Base-by-base conservation (phyloP, 805 yeast species). In the Nakazawaea anatomiae region DNA sequence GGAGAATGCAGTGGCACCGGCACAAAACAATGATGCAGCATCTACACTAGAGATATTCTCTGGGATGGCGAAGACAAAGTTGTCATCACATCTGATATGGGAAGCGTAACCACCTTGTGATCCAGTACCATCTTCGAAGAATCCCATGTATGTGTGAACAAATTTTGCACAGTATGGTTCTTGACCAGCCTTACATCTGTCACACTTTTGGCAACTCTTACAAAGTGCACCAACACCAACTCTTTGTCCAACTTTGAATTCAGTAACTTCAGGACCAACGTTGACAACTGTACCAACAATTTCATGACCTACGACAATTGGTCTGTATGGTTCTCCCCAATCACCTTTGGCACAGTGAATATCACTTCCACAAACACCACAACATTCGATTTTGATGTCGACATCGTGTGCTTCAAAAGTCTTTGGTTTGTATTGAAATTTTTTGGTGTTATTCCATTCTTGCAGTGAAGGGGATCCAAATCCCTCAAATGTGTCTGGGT, bases 161-260 rank as follows among this genome's bases (percentile, higher is more conserved):
- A 57, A 53, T 5, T 67, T 54, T 1, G 69, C 66, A 55, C 76
- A 72, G 56, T 69, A 67, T 32, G 58, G 60, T 50, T 83, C 85
- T 61, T 82, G 75, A 57, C 71, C 74, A 39, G 60, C 55, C 27
- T 71, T 63, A 73, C 90, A 88, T 60, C 80, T 72, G 45, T 71
- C 60, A 69, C 95, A 88, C 12, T 76, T 68, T 50, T 73, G 65
- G 70, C 95, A 87, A 39, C 86, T 71, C 52, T 68, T 70, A 29
- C 75, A 71, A 60, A 79, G 83, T 29, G 94, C 92, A 58, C 96
- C 96, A 46, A 86, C 76, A 50, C 92, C 96, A 30, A 86, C 94
- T 56, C 89, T 73, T 57, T 88, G 84, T 50, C 95, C 96, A 18
- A 83, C 63, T 62, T 73, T 78, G 69, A 67, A 74, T 48, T 54